Evolutionary conservation across 768 basidiomycete species (phyloP), one percentile per base, ranked within the genome.

Genomic region (Cyclocybe cylindracea): DNA sequence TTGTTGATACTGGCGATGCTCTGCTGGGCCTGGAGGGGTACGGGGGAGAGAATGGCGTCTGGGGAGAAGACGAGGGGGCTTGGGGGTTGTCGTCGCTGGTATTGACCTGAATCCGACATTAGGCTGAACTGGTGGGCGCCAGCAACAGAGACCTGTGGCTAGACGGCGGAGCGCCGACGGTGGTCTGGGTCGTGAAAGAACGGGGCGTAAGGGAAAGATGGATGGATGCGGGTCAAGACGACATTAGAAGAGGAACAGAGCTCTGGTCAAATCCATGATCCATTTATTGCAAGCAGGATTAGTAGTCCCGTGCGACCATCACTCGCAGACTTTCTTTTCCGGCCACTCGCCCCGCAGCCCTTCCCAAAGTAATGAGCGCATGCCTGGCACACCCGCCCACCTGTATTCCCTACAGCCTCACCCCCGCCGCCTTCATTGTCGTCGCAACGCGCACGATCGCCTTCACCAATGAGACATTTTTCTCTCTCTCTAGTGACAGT

Each of bases 61-160:
- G 87, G 84, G 44, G 85, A 77, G 66, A 91, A 86, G 41, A 91
- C 82, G 66, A 91, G 87, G 55, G 89, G 89, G 60, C 86, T 87
- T n/a, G 90, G 88, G 39, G 83, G 84, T 63, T 78, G 80, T 48
- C 82, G 78, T 60, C 83, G 81, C 39, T 73, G 70, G 55, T 67
- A 54, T 13, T 59, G 66, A 64, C 68, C 73, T 18, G 78, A 63
- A 58, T 83, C 81, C 54, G 81, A 76, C 82, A 84, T 84, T 61
- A 46, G 50, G 55, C 49, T 54, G 57, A 53, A 44, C 50, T 44
- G 47, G 51, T 33, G 50, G 51, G 40, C 54, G 47, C 48, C 48
- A 51, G 53, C 55, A 48, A 48, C 48, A 48, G 45, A 38, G 29
- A 36, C 40, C 39, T 39, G 41, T 41, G 47, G 52, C 45, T 33